These are phyloP conservation scores for Urochloa ruziziensis DNA, from an alignment of 176 grass and related monocot genomes.

Conservation along the genomic window DNA sequence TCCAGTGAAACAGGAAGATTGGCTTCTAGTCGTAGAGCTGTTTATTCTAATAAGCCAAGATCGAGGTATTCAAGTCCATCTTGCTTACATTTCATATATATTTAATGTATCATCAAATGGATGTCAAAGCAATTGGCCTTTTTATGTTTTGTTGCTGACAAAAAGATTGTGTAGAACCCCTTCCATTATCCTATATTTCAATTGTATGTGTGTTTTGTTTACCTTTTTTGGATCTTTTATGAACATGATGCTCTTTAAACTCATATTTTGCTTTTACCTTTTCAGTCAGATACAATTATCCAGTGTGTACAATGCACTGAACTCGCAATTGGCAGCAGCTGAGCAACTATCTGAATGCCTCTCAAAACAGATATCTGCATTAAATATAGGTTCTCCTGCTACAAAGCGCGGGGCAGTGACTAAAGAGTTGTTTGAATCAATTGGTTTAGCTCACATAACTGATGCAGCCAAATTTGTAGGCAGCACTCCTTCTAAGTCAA, in stretches of 20 bases:
- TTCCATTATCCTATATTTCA: neutral
- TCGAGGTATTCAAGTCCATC: constrained; percentile 51
- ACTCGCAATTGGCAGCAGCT: constrained; percentile 85
- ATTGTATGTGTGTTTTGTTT: neutral
- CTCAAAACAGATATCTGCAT: constrained; percentile 71
- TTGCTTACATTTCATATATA: constrained; percentile 9
- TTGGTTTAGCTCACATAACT: constrained; percentile 60
- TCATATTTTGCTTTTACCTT: constrained; percentile 35
- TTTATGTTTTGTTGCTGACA: too few relatives aligned
- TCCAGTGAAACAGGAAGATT: constrained; percentile 69
- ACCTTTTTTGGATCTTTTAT: neutral
- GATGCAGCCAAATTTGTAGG: constrained; percentile 47
- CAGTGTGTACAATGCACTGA: constrained; percentile 86
- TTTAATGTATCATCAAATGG: too few relatives aligned
- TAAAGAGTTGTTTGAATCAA: constrained; percentile 87
- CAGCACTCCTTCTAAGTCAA: constrained; percentile 39
- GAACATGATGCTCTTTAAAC: constrained; percentile 8
- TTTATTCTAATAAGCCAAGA: constrained; percentile 48
- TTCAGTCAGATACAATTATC: constrained; percentile 75
- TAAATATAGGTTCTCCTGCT: constrained; percentile 71
- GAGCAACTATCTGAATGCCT: constrained; percentile 90
- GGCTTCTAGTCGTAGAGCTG: constrained; percentile 53
- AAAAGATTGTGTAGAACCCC: neutral
- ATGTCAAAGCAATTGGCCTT: too few relatives aligned
- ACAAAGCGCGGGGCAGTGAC: constrained; percentile 47